Evolutionary conservation across 495 filamentous ascomycete species (phyloP).

Genomic region (Podospora tetraspora): DNA sequence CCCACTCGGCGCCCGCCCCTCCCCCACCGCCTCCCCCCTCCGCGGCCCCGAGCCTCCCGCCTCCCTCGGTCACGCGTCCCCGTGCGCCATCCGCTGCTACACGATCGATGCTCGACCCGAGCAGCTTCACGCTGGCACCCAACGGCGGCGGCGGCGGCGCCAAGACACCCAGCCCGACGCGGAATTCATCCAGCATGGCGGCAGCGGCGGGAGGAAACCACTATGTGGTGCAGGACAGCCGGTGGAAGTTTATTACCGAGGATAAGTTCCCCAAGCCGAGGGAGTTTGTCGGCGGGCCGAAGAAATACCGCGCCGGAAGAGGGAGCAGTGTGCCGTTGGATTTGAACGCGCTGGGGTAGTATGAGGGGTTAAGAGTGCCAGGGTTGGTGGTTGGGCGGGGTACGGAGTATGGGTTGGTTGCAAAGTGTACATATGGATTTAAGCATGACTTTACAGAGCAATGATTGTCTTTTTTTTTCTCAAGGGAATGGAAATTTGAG

Average conservation of each 20-base stretch:
- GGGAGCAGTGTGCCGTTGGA: slow-evolving; percentile 93
- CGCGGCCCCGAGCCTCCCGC: slow-evolving; percentile 31
- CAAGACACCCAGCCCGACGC: slow-evolving; percentile 42
- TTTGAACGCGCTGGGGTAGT: slow-evolving; percentile 46
- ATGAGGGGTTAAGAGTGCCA: background rate
- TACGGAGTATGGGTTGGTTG: background rate
- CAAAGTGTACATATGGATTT: background rate
- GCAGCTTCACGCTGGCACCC: slow-evolving; percentile 64
- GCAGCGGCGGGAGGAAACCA: slow-evolving; percentile 36
- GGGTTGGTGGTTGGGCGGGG: background rate
- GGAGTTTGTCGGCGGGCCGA: slow-evolving; percentile 62
- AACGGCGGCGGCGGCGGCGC: slow-evolving; percentile 38
- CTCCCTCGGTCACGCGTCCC: slow-evolving; percentile 30
- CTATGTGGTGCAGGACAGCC: slow-evolving; percentile 65
- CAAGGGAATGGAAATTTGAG: background rate
- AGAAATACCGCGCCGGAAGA: slow-evolving; percentile 82
- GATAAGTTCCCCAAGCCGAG: slow-evolving; percentile 78
- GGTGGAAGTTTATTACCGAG: slow-evolving; percentile 86
- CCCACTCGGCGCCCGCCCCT: slow-evolving; percentile 31
- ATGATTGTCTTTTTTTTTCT: background rate
- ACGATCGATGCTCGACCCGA: slow-evolving; percentile 63
- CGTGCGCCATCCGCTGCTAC: slow-evolving; percentile 35
- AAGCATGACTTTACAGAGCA: background rate
- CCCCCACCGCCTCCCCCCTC: slow-evolving; percentile 34
- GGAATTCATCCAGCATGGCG: slow-evolving; percentile 24